phyloP scores from a whole-genome alignment of 345 rosid species.

The Populus davidiana region DNA sequence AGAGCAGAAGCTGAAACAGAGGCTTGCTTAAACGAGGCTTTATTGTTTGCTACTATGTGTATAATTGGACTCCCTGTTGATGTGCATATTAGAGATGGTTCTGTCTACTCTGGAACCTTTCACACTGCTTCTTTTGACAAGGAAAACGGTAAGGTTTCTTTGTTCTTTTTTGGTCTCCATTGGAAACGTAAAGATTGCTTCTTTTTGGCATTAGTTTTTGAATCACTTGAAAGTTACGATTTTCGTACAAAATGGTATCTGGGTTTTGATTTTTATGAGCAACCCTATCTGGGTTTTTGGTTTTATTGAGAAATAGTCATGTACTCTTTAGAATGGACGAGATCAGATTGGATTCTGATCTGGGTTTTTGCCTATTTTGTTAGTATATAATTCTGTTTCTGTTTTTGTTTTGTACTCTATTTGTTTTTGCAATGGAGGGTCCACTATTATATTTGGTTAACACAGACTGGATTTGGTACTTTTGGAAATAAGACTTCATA shows the following conservation, averaged over 20 bases:
- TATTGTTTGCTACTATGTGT: constrained; percentile 65
- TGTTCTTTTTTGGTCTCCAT: background rate
- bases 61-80: constrained; percentile 77
- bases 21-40: constrained; percentile 42
- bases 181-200: background rate
- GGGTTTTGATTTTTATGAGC: constrained; percentile 19
- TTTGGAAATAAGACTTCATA: background rate
- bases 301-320: constrained; percentile 5
- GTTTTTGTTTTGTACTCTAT: background rate
- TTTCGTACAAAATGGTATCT: constrained; percentile 4
- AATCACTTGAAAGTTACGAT: background rate
- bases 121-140: constrained; percentile 73
- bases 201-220: background rate
- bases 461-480: background rate
- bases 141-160: constrained; percentile 42
- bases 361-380: background rate
- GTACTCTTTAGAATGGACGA: constrained; percentile 1
- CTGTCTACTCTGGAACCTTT: constrained; percentile 71
- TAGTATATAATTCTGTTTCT: background rate
- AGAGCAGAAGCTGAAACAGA: constrained; percentile 25
- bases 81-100: constrained; percentile 75
- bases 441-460: background rate
- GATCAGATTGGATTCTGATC: constrained; percentile 25
- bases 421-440: background rate
- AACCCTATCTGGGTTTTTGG: constrained; percentile 11